Evolutionary conservation across 2,329 filamentous ascomycete genomes (phyloP).

Genomic region (Xylaria sp.): DNA sequence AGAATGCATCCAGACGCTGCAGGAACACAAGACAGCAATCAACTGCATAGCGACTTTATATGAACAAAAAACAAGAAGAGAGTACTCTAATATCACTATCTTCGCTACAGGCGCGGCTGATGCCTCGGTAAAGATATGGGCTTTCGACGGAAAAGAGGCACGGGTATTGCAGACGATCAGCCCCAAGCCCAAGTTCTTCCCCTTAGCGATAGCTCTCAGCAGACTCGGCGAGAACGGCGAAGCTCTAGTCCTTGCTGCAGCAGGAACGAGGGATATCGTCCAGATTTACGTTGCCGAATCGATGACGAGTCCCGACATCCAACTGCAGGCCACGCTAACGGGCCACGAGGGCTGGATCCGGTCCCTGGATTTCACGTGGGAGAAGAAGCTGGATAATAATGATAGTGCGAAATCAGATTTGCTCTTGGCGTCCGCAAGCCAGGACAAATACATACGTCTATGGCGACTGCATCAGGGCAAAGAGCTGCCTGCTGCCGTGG

Average conservation of each 20-base stretch:
- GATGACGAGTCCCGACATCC: constrained; percentile 63
- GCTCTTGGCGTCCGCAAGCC: constrained; percentile 90
- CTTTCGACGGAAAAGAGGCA: constrained; percentile 61
- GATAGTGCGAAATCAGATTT: constrained; percentile 68
- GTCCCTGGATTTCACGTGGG: constrained; percentile 80
- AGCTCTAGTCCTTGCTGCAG: constrained; percentile 79
- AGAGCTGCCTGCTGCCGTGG: constrained; percentile 68
- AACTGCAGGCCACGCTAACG: constrained; percentile 78
- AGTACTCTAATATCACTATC: constrained; percentile 47
- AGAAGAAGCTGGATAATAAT: constrained; percentile 54
- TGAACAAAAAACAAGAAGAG: constrained; percentile 40
- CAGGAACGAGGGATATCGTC: constrained; percentile 83
- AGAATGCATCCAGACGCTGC: constrained; percentile 64
- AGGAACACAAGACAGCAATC: constrained; percentile 78
- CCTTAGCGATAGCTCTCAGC: constrained; percentile 78
- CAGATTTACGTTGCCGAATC: constrained; percentile 77
- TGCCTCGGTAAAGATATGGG: constrained; percentile 78
- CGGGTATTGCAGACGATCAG: constrained; percentile 76
- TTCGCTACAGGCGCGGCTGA: constrained; percentile 86
- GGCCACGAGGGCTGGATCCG: constrained; percentile 97
- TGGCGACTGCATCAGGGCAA: constrained; percentile 85
- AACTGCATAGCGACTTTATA: constrained; percentile 71
- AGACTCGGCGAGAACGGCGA: constrained; percentile 64
- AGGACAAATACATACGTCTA: constrained; percentile 95
- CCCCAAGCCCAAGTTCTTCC: constrained; percentile 82